Conservation (phyloP, 176 grass and related monocot genomes). For the Elaeis guineensis region DNA sequence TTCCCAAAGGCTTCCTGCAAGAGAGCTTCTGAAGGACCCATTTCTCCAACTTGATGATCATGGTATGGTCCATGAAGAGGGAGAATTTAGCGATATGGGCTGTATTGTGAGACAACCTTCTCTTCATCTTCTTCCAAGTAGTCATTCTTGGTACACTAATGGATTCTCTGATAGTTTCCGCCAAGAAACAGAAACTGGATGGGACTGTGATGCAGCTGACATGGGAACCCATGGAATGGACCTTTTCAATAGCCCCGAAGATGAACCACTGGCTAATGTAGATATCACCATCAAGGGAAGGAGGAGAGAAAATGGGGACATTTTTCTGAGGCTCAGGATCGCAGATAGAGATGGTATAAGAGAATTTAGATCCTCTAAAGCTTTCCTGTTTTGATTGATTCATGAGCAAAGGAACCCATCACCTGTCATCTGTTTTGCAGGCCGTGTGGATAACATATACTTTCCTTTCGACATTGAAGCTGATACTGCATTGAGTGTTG, state of each 20-base stretch:
- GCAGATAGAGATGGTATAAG: constrained; percentile 8
- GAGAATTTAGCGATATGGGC: neutral
- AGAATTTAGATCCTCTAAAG: neutral
- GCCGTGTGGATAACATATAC: constrained; percentile 4
- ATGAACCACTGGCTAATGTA: neutral
- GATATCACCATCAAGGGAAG: constrained; percentile 16
- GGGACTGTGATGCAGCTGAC: neutral
- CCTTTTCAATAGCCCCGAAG: neutral
- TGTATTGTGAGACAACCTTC: neutral
- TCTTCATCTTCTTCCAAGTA: neutral
- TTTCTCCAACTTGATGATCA: constrained; percentile 36
- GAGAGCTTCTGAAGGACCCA: constrained; percentile 68
- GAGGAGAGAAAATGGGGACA: constrained; percentile 1
- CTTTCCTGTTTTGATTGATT: neutral
- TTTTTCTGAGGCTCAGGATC: constrained; percentile 17
- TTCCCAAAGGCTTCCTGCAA: constrained; percentile 48
- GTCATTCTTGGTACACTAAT: neutral
- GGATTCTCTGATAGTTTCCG: neutral
- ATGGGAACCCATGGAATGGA: neutral
- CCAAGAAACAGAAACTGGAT: neutral
- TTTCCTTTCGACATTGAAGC: constrained; percentile 15
- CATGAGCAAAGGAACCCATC: neutral
- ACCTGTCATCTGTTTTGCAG: constrained; percentile 2
- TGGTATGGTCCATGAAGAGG: neutral
- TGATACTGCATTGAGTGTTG: constrained; percentile 13